phyloP scores from a whole-genome alignment of 1,284 basidiomycete species.

The Athelia sp. region DNA sequence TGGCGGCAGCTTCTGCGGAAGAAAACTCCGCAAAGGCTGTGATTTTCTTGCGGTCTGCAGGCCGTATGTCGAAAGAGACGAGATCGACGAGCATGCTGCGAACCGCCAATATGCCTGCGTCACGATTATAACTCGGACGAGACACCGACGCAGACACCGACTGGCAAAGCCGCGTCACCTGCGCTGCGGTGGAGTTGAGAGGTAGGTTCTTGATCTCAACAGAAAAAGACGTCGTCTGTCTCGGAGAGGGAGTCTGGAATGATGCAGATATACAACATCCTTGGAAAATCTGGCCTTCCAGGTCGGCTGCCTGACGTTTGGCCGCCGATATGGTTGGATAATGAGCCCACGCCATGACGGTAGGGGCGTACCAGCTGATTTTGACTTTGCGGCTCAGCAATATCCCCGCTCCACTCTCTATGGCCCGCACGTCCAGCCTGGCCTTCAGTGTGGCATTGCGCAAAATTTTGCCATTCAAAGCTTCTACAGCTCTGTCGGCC shows the following conservation, averaged over 20 bases:
- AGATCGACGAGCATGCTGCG: constrained; percentile 15
- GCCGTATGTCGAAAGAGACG: constrained; percentile 19
- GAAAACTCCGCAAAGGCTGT: constrained; percentile 22
- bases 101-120: constrained; percentile 8
- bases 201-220: constrained; percentile 22
- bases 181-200: constrained; percentile 2
- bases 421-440: constrained; percentile 16
- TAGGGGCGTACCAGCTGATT: constrained; percentile 35
- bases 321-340: constrained; percentile 33
- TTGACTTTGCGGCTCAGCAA: constrained; percentile 22
- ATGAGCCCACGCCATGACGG: constrained; percentile 33
- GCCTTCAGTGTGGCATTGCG: constrained; percentile 16
- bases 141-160: constrained; percentile 15
- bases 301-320: constrained; percentile 29
- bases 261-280: constrained; percentile 31
- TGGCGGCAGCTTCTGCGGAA: constrained; percentile 15
- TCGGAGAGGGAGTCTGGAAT: constrained; percentile 22
- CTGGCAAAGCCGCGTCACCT: constrained; percentile 14
- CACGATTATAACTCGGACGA: constrained; percentile 9
- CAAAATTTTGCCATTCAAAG: constrained; percentile 26
- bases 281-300: constrained; percentile 29
- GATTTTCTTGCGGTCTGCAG: constrained; percentile 8
- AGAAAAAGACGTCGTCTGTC: constrained; percentile 18
- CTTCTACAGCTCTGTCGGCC: constrained; percentile 26
- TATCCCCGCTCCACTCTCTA: constrained; percentile 17